Conservation (phyloP, 331 rosid species). For the Pyrus hybrid region DNA sequence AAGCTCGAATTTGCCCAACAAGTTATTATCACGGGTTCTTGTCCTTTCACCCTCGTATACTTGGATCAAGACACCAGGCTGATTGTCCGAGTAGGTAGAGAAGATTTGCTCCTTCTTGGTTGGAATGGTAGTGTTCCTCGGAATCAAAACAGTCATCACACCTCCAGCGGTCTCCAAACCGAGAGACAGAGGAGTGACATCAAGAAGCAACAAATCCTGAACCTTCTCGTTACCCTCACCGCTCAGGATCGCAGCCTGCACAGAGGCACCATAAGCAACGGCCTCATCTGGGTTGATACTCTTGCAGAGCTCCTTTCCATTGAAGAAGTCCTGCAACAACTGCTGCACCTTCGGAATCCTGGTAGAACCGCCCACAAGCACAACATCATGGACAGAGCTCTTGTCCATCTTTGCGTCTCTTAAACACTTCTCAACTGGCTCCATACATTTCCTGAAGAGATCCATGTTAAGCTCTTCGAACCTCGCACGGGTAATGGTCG, state of each 20-base stretch:
- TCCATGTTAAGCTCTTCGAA: conserved; percentile 74
- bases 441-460: conserved; percentile 72
- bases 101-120: conserved; percentile 75
- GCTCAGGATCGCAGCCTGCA: conserved; percentile 67
- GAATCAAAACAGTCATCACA: conserved; percentile 67
- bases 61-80: conserved; percentile 73
- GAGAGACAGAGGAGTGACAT: conserved; percentile 58
- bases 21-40: conserved; percentile 63
- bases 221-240: conserved; percentile 82
- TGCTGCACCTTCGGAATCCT: conserved; percentile 79
- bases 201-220: conserved; percentile 64
- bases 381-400: conserved; percentile 58
- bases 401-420: conserved; percentile 85
- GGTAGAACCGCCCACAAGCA: conserved; percentile 76
- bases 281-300: conserved; percentile 78
- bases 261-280: conserved; percentile 74
- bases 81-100: conserved; percentile 70
- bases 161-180: conserved; percentile 87
- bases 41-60: conserved; percentile 71
- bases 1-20: conserved; percentile 67
- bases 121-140: conserved; percentile 67
- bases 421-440: conserved; percentile 75
- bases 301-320: conserved; percentile 69
- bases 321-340: conserved; percentile 63
- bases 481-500: conserved; percentile 64